Evolutionary conservation across 2,329 filamentous ascomycete genomes (phyloP).

Genomic region (Escovopsis sp.): DNA sequence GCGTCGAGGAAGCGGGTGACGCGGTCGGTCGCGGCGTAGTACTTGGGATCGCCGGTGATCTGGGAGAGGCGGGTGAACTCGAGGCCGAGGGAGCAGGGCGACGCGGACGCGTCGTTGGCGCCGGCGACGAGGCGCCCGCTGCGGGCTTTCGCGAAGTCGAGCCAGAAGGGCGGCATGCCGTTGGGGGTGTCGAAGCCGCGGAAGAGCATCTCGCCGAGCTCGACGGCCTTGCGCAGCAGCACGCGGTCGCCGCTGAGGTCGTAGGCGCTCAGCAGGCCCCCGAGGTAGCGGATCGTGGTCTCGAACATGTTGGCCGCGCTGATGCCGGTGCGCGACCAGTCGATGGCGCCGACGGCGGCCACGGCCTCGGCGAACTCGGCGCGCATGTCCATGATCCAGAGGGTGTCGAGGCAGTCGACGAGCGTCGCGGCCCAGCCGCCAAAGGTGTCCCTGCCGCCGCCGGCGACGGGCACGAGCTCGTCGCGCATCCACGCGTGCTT

Average conservation of each 20-base stretch:
- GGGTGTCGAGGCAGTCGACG: constrained; percentile 45
- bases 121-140: constrained; percentile 33
- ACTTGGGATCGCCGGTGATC: constrained; percentile 56
- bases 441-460: constrained; percentile 30
- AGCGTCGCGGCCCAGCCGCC: constrained; percentile 44
- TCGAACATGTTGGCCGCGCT: constrained; percentile 37
- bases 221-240: constrained; percentile 34
- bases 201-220: constrained; percentile 41
- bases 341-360: constrained; percentile 30
- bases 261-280: constrained; percentile 35
- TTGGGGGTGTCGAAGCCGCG: constrained; percentile 40
- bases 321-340: constrained; percentile 31
- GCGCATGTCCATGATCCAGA: constrained; percentile 47
- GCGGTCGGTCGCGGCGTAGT: constrained; percentile 62
- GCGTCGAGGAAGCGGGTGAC: constrained; percentile 56
- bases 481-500: constrained; percentile 37
- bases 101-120: constrained; percentile 32
- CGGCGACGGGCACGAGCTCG: constrained; percentile 35
- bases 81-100: constrained; percentile 51
- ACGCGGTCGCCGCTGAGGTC: constrained; percentile 30
- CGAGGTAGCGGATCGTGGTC: constrained; percentile 40
- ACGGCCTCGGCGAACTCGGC: constrained; percentile 41
- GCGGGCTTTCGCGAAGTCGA: constrained; percentile 29
- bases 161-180: constrained; percentile 32
- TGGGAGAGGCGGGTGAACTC: constrained; percentile 66